phyloP scores from a whole-genome alignment of 306 rosid genomes.

The Carpinus viminea region DNA sequence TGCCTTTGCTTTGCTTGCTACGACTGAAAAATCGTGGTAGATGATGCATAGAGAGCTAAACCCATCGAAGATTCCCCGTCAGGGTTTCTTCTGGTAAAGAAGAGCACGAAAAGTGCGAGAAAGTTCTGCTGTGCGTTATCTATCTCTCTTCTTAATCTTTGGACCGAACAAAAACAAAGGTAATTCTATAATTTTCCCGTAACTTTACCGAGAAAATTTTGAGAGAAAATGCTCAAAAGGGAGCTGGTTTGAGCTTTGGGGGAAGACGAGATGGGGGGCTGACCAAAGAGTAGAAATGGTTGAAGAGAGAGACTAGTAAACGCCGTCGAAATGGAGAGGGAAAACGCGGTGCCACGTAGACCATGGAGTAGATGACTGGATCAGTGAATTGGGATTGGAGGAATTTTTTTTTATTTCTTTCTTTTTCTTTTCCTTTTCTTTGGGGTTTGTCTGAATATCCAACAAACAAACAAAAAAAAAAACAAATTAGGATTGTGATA shows the following conservation, averaged over 20 bases:
- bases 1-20: conserved; percentile 29
- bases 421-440: background rate
- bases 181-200: background rate
- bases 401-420: too few relatives aligned
- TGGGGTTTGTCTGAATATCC: background rate
- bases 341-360: conserved; percentile 81
- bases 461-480: background rate
- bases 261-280: conserved; percentile 8
- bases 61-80: conserved; percentile 53
- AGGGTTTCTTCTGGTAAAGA: background rate
- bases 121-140: background rate
- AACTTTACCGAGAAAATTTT: conserved; percentile 6
- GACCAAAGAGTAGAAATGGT: conserved; percentile 15
- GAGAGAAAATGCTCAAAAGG: background rate
- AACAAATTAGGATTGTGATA: background rate
- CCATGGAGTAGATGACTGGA: background rate
- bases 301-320: conserved; percentile 52
- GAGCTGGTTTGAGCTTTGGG: background rate
- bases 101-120: background rate
- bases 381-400: background rate
- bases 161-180: background rate
- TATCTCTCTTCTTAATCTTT: background rate
- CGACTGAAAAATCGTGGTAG: conserved; percentile 51
- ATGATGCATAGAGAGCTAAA: conserved; percentile 49
- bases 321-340: conserved; percentile 45